Percentiles rank a stretch among this genome's conserved stretches.
Evolutionary conservation across 768 basidiomycete genomes (phyloP).

Genomic region (Panaeolus cyanescens): DNA sequence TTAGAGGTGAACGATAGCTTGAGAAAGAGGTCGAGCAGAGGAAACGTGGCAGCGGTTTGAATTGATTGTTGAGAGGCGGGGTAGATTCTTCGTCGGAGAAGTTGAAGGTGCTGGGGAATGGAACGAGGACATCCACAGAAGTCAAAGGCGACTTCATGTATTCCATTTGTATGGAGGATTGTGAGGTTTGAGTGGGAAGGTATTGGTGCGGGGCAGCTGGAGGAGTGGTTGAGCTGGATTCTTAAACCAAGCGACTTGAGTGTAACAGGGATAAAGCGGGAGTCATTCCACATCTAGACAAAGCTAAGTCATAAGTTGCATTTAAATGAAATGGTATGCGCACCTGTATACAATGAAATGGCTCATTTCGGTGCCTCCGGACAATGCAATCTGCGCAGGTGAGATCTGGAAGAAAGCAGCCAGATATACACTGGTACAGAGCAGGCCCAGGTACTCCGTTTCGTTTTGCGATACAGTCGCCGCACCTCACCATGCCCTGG

Average conservation of each 20-base stretch:
- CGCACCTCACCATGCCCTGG: not conserved
- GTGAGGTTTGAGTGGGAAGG: not conserved
- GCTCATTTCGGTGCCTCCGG: not conserved
- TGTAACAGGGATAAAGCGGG: slow-evolving; percentile 1
- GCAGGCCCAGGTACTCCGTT: not conserved
- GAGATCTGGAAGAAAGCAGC: slow-evolving; percentile 4
- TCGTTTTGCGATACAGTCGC: not conserved
- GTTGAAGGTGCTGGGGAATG: slow-evolving; percentile 4
- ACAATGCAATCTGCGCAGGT: slow-evolving; percentile 6
- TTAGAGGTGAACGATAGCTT: not conserved
- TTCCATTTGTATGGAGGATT: slow-evolving; percentile 3
- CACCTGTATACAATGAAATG: slow-evolving; percentile 9
- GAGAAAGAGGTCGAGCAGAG: not conserved
- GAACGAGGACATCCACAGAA: slow-evolving; percentile 1
- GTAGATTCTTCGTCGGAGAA: not conserved
- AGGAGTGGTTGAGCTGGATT: slow-evolving; percentile 16
- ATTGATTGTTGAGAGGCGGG: not conserved
- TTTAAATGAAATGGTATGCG: not conserved
- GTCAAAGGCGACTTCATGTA: slow-evolving; percentile 1
- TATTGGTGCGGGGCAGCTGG: slow-evolving; percentile 9
- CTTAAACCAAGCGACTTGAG: slow-evolving; percentile 11
- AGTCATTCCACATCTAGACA: slow-evolving; percentile 18
- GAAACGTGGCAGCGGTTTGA: not conserved
- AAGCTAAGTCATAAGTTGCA: too few species aligned
- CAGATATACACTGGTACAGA: slow-evolving; percentile 7